Evolutionary conservation across 257 asterid genomes (phyloP), one percentile per base, ranked within the genome.

Genomic region (Anisodus tanguticus): DNA sequence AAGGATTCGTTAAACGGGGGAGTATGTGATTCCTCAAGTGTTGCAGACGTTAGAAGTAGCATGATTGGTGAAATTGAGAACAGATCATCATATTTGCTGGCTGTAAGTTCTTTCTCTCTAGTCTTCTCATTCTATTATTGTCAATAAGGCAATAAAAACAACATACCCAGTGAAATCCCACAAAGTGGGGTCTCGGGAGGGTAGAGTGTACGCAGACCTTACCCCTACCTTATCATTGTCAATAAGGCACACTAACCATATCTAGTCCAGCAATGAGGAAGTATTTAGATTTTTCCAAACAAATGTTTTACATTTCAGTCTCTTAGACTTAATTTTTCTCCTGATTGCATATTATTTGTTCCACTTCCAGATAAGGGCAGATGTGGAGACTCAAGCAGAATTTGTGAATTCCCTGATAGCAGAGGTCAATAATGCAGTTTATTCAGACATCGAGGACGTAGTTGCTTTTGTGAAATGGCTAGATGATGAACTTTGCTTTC

Each of bases 51-150:
- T 51, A 97, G 96, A 58, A 95, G 95, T 87, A 93, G 92, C 90
- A 93, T 95, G 98, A 95, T 93, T 45, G 98, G 92, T 19, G 98
- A 95, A 89, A 95, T 95, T 51, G 98, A 94, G 90, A 95, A 92
- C 66, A 91, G 98, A 6, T 95, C 98, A 8, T 92, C 98, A 35
- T 91, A 95, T 89, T 91, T 95, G 89, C 95, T 95, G 54, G 98
- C 98, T 35, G 98, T 95, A 82, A 89, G 97, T 87, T 63, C 68
- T 83, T 86, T 39, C 39, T 68, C 31, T 51, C 22, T 8, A n/a
- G 49, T 66, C 16, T 47, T 83, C 37, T 81, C 78, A 80, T 84
- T 16, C 67, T 63, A 41, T 80, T 66, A 66, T 15, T 77, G 63
- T 8, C 49, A 53, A 26, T 31, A 9, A 71, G 80, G 58, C 58